Evolutionary conservation across 73 alveolate species (phyloP).

Genomic region (Stentor roeselii): DNA sequence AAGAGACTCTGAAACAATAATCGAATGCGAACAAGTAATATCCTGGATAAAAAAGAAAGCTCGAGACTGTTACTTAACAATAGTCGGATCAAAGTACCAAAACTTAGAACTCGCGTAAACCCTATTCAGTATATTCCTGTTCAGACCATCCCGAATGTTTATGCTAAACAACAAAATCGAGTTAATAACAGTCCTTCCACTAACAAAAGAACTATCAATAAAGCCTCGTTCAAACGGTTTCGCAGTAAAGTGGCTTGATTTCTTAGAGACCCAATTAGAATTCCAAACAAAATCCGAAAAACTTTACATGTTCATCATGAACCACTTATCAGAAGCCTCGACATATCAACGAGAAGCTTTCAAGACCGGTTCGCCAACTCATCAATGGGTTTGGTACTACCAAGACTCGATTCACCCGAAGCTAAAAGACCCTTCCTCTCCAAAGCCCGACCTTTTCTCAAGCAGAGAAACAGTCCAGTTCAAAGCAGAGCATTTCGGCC

Average conservation of each 20-base stretch:
- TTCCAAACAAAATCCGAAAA: not conserved
- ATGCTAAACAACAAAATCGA: not conserved
- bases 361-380: not conserved
- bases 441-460: not conserved
- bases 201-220: not conserved
- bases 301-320: not conserved
- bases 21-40: not conserved
- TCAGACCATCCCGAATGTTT: not conserved
- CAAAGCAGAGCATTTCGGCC: not conserved
- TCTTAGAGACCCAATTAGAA: not conserved
- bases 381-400: constrained; percentile 24
- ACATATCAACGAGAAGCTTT: constrained; percentile 18
- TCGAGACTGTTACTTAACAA: not conserved
- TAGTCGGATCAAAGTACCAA: not conserved
- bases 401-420: not conserved
- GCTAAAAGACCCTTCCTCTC: not conserved
- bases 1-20: not conserved
- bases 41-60: not conserved
- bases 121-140: constrained; percentile 12
- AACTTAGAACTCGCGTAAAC: not conserved
- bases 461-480: not conserved
- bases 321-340: not conserved
- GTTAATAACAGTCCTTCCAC: constrained; percentile 8
- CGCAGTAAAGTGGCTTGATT: not conserved
- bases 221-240: not conserved